These are phyloP conservation scores for Barnettozyma botsteinii DNA, from an alignment of 805 yeast species.

Conservation along the genomic window DNA sequence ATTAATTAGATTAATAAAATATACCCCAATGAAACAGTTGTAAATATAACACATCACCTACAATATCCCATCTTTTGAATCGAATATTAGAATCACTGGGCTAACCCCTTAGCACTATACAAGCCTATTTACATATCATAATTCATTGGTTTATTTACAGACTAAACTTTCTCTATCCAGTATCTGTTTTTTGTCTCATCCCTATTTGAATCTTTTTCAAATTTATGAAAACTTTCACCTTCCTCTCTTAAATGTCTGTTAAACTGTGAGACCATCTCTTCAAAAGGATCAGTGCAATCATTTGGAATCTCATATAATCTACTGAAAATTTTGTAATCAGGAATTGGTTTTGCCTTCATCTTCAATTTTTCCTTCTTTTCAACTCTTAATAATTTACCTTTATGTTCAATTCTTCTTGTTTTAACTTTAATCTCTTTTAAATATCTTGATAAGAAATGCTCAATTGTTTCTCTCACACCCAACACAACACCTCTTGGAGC, in stretches of 20 bases:
- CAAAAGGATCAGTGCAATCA: conserved; percentile 23
- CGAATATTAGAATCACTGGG: too few relatives aligned
- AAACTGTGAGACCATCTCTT: conserved; percentile 26
- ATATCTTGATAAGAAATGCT: conserved; percentile 30
- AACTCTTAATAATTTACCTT: conserved; percentile 7
- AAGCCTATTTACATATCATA: too few relatives aligned
- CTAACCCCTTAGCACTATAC: too few relatives aligned
- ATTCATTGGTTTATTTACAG: conserved; percentile 16
- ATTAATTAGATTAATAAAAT: too few relatives aligned
- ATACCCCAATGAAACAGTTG: too few relatives aligned
- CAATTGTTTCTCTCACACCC: conserved; percentile 48
- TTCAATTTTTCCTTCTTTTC: conserved; percentile 13
- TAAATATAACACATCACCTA: too few relatives aligned
- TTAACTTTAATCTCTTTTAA: conserved; percentile 25
- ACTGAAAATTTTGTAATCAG: conserved; percentile 23
- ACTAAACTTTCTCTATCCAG: conserved; percentile 29
- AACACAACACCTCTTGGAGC: conserved; percentile 52
- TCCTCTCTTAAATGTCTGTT: conserved; percentile 18
- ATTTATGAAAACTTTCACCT: conserved; percentile 17
- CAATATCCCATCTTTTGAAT: too few relatives aligned
- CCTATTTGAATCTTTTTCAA: conserved; percentile 18
- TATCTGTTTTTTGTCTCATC: conserved; percentile 21
- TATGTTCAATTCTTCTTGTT: conserved; percentile 20
- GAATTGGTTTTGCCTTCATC: conserved; percentile 19
- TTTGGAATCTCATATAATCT: conserved; percentile 21